These are phyloP conservation scores for Coriolopsis trogii DNA, from an alignment of 1,284 basidiomycete genomes.

Conservation along the genomic window DNA sequence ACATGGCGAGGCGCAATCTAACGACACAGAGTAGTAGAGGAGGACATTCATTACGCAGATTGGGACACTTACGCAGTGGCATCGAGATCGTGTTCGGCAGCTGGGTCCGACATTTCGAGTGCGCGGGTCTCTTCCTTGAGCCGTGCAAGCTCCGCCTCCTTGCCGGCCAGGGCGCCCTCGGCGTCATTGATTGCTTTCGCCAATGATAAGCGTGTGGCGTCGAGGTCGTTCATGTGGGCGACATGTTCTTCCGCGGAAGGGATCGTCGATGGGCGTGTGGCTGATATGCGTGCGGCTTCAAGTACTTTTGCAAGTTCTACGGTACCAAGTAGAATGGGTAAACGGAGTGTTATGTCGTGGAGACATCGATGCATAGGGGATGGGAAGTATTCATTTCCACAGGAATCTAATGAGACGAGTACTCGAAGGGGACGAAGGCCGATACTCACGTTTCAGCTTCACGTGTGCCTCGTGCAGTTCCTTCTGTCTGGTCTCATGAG, in stretches of 20 bases:
- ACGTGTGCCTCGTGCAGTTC: conserved; percentile 66
- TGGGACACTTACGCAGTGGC: conserved; percentile 60
- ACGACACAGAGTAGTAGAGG: no score
- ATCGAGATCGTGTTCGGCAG: conserved; percentile 70
- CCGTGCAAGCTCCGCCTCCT: conserved; percentile 67
- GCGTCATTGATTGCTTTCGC: conserved; percentile 76
- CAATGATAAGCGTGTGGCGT: conserved; percentile 62
- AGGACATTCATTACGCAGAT: neutral
- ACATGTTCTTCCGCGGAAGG: conserved; percentile 68
- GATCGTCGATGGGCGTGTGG: conserved; percentile 66
- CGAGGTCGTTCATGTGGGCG: conserved; percentile 63
- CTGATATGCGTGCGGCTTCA: conserved; percentile 70
- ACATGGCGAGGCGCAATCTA: conserved; percentile 68
- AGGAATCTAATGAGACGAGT: no score
- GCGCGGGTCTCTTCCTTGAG: conserved; percentile 63
- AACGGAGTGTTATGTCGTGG: no score
- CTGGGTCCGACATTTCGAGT: conserved; percentile 71
- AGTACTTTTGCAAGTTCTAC: conserved; percentile 65
- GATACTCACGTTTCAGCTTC: conserved; percentile 56
- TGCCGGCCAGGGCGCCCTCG: conserved; percentile 63
- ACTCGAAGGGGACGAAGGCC: neutral
- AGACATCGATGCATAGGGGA: no score
- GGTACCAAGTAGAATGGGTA: no score
- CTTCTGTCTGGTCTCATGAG: conserved; percentile 57
- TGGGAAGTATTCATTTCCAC: no score